Conservation (phyloP, 2,329 filamentous ascomycete species). For the Ascochyta viciae-villosae region DNA sequence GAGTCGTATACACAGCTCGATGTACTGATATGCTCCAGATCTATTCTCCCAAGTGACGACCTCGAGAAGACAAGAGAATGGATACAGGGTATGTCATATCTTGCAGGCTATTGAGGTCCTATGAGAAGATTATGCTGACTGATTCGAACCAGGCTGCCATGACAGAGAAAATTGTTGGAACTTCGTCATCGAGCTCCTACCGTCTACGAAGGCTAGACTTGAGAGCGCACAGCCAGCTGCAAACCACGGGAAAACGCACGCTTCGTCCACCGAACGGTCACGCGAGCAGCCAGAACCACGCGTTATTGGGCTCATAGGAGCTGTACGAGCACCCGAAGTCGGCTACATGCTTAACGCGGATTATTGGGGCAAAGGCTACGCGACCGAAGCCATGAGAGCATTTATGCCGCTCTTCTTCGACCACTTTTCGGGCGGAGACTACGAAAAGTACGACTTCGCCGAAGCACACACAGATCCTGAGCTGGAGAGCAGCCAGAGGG, state of each 20-base stretch:
- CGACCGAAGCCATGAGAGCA: slow-evolving; percentile 53
- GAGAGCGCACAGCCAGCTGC: background rate
- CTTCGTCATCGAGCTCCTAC: slow-evolving; percentile 61
- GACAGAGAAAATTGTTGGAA: slow-evolving; percentile 58
- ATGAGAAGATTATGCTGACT: background rate
- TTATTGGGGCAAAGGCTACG: slow-evolving; percentile 52
- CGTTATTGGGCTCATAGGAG: slow-evolving; percentile 53
- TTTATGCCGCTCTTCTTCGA: slow-evolving; percentile 53
- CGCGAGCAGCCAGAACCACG: slow-evolving; percentile 21
- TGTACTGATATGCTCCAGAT: slow-evolving; percentile 46
- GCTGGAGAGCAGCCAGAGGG: slow-evolving; percentile 63
- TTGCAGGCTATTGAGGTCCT: background rate
- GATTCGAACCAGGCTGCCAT: slow-evolving; percentile 28
- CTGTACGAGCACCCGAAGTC: slow-evolving; percentile 50
- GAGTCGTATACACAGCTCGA: background rate
- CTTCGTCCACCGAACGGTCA: background rate
- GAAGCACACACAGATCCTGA: slow-evolving; percentile 57
- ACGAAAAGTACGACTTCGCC: slow-evolving; percentile 45
- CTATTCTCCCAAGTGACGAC: slow-evolving; percentile 60
- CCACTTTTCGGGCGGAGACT: slow-evolving; percentile 39
- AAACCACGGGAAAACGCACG: background rate
- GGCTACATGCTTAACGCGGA: slow-evolving; percentile 54
- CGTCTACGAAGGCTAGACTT: slow-evolving; percentile 1
- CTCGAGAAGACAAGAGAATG: slow-evolving; percentile 43
- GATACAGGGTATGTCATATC: slow-evolving; percentile 36